These are phyloP conservation scores for Dichotomopilus funicola DNA, from an alignment of 2,329 filamentous ascomycete genomes.

Conservation along the genomic window DNA sequence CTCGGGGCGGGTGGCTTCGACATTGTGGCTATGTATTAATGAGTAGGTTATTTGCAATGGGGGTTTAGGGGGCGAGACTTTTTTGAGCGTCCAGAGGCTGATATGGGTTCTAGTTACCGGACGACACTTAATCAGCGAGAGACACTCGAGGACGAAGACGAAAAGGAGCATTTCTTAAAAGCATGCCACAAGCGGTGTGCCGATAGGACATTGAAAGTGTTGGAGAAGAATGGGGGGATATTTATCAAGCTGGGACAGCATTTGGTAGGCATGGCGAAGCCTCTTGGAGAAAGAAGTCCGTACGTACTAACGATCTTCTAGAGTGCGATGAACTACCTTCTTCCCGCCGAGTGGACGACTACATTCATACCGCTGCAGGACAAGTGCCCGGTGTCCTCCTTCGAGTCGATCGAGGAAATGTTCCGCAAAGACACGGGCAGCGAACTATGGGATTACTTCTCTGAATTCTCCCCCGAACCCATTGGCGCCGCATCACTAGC, in stretches of 20 bases:
- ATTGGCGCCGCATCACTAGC: constrained; percentile 92
- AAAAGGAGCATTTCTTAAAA: constrained; percentile 62
- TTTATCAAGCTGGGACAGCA: constrained; percentile 98
- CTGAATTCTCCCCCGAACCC: constrained; percentile 70
- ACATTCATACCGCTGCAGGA: constrained; percentile 97
- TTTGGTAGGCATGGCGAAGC: constrained; percentile 46
- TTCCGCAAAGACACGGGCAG: constrained; percentile 76
- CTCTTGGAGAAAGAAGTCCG: not conserved
- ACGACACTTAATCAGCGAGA: constrained; percentile 68
- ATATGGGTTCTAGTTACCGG: constrained; percentile 62
- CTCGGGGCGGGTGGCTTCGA: constrained; percentile 68
- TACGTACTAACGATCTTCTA: constrained; percentile 32
- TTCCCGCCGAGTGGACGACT: constrained; percentile 86
- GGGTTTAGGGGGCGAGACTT: no score
- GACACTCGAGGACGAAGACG: constrained; percentile 52
- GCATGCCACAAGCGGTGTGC: constrained; percentile 92
- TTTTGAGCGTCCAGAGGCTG: not conserved
- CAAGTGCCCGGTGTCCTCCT: constrained; percentile 86
- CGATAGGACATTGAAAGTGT: constrained; percentile 71
- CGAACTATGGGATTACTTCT: constrained; percentile 75
- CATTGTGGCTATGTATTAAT: constrained; percentile 76
- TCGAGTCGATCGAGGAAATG: constrained; percentile 80
- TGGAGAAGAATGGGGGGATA: constrained; percentile 95
- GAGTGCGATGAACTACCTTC: constrained; percentile 92
- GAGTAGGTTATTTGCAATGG: constrained; percentile 52